These are phyloP conservation scores for Candida neerlandica DNA, from an alignment of 1,139 yeast species.

Conservation along the genomic window DNA sequence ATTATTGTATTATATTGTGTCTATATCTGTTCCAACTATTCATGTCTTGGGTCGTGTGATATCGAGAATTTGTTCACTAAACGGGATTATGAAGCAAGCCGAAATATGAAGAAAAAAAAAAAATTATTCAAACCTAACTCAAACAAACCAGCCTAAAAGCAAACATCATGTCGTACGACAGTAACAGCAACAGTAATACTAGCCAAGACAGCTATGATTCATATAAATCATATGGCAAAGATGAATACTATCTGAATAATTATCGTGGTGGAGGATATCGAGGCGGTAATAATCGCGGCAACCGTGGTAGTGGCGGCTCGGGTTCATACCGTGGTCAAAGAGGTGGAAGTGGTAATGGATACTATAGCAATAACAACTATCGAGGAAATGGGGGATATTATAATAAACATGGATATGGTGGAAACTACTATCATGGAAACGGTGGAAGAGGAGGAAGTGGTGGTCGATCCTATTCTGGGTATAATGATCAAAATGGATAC, in stretches of 20 bases:
- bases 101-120: not conserved
- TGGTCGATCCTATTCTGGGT: conserved; percentile 1
- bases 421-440: conserved; percentile 2
- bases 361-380: conserved; percentile 6
- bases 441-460: conserved; percentile 8
- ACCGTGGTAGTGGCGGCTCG: conserved; percentile 17
- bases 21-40: not conserved
- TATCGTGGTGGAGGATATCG: conserved; percentile 17
- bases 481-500: conserved; percentile 2
- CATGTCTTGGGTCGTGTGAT: not conserved
- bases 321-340: conserved; percentile 23
- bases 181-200: conserved; percentile 2
- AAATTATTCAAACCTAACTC: not conserved
- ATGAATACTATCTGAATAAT: conserved; percentile 9
- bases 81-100: not conserved
- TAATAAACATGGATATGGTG: conserved; percentile 4
- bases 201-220: conserved; percentile 9
- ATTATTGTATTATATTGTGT: not conserved
- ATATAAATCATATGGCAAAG: conserved; percentile 6
- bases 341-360: conserved; percentile 9
- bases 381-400: conserved; percentile 8
- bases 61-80: not conserved
- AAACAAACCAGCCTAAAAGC: not conserved
- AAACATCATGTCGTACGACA: conserved; percentile 6
- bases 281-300: conserved; percentile 8